A percentile compares a stretch with the other conserved stretches of the same genome.
Evolutionary conservation across 495 filamentous ascomycete species (phyloP).

Genomic region (Aspergillus bertholletiae): DNA sequence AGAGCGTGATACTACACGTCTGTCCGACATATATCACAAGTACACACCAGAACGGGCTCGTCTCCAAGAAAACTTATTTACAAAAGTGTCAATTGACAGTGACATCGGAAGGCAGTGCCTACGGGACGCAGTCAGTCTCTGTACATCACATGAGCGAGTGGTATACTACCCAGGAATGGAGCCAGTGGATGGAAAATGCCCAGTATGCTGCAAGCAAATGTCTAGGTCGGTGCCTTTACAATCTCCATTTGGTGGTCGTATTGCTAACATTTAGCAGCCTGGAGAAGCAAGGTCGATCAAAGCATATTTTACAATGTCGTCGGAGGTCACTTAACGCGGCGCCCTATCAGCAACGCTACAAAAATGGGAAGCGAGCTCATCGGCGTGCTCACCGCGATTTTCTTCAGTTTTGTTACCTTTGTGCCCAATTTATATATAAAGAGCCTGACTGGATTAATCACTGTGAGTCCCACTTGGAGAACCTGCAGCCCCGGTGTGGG

Average conservation of each 20-base stretch:
- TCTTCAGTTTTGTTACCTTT: slow-evolving; percentile 20
- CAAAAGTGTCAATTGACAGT: slow-evolving; percentile 15
- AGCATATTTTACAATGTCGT: slow-evolving; percentile 22
- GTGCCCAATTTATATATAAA: slow-evolving; percentile 3
- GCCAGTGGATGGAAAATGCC: slow-evolving; percentile 10
- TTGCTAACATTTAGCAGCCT: slow-evolving; percentile 10
- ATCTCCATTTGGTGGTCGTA: neutral
- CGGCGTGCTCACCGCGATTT: slow-evolving; percentile 12
- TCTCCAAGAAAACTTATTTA: slow-evolving; percentile 13
- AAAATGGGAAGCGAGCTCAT: slow-evolving; percentile 19
- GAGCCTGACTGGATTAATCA: slow-evolving; percentile 8
- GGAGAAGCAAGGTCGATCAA: slow-evolving; percentile 8
- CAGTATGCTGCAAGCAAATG: slow-evolving; percentile 7
- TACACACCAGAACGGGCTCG: slow-evolving; percentile 14
- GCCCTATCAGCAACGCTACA: slow-evolving; percentile 20
- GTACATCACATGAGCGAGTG: slow-evolving; percentile 12
- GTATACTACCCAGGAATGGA: slow-evolving; percentile 14
- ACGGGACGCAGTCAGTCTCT: slow-evolving; percentile 16
- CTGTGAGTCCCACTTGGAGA: slow-evolving; percentile 11
- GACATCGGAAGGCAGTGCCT: slow-evolving; percentile 12
- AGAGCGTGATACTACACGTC: slow-evolving; percentile 13
- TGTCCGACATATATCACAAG: slow-evolving; percentile 18
- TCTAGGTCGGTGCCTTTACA: neutral
- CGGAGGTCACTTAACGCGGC: slow-evolving; percentile 13
- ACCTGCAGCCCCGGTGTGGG: slow-evolving; percentile 13